A percentile compares a stretch with the other conserved stretches of the same genome.
These are phyloP conservation scores for Leucocoprinus leucothites DNA, from an alignment of 768 basidiomycete genomes.

Conservation along the genomic window DNA sequence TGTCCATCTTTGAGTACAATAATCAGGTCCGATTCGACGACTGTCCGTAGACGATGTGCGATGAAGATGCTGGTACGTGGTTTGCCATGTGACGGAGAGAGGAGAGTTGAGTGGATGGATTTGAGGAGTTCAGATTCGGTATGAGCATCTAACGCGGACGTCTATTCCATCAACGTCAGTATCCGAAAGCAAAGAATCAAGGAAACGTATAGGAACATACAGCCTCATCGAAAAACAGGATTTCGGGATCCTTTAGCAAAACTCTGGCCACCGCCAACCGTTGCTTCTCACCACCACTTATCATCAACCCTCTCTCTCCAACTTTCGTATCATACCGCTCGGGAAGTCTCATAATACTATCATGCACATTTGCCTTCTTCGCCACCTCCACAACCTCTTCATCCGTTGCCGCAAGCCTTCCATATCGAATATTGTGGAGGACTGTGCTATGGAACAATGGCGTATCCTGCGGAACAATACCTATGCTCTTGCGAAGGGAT, in stretches of 20 bases:
- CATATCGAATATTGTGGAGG: constrained; percentile 94
- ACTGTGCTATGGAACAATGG: constrained; percentile 96
- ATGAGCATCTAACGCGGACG: constrained; percentile 91
- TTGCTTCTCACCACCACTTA: constrained; percentile 98
- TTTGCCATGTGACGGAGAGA: constrained; percentile 40
- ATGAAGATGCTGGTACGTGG: constrained; percentile 94
- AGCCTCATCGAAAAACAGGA: constrained; percentile 98
- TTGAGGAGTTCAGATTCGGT: constrained; percentile 95
- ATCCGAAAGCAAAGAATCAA: constrained; percentile 1
- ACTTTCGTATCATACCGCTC: constrained; percentile 89
- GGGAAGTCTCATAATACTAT: constrained; percentile 75
- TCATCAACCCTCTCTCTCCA: constrained; percentile 96
- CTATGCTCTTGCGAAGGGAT: constrained; percentile 72
- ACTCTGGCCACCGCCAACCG: constrained; percentile 91
- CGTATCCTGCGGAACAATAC: constrained; percentile 97
- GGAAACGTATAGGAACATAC: constrained; percentile 59
- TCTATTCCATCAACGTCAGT: constrained; percentile 42
- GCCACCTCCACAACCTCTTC: constrained; percentile 87
- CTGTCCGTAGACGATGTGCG: constrained; percentile 86
- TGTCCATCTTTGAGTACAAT: constrained; percentile 90
- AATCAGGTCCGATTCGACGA: constrained; percentile 92
- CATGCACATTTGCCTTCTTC: constrained; percentile 82
- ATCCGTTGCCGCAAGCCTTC: constrained; percentile 81
- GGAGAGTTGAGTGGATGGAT: constrained; percentile 79
- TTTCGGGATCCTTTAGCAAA: constrained; percentile 90